These are phyloP conservation scores for Amorphotheca resinae DNA, from an alignment of 495 filamentous ascomycete genomes.

Conservation along the genomic window DNA sequence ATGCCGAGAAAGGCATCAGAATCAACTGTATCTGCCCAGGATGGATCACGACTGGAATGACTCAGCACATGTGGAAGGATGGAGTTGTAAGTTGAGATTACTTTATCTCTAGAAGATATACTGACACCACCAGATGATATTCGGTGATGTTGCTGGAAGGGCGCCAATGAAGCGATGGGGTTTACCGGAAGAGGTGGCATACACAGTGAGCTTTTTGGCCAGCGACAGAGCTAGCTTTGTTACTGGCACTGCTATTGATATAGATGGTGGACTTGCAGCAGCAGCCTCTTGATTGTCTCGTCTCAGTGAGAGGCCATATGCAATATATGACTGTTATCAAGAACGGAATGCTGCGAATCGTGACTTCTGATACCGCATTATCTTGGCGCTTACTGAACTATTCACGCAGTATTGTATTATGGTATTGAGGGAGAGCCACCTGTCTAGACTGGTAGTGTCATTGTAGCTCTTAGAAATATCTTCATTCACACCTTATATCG, in stretches of 20 bases:
- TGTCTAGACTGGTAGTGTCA: too few species aligned
- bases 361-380: too few species aligned
- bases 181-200: slow-evolving; percentile 12
- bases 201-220: slow-evolving; percentile 13
- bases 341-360: too few species aligned
- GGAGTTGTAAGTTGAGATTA: neutral
- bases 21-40: slow-evolving; percentile 63
- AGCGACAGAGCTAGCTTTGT: slow-evolving; percentile 18
- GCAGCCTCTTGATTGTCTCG: too few species aligned
- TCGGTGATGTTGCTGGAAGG: neutral
- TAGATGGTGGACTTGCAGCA: slow-evolving; percentile 20
- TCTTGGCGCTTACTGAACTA: too few species aligned
- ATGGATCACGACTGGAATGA: slow-evolving; percentile 21
- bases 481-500: slow-evolving; percentile 9
- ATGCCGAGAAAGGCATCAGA: slow-evolving; percentile 43
- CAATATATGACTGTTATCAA: too few species aligned
- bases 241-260: slow-evolving; percentile 6
- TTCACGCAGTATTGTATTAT: too few species aligned
- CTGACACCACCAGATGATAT: neutral
- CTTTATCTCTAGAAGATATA: neutral
- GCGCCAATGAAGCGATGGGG: slow-evolving; percentile 17
- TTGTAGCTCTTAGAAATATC: too few species aligned
- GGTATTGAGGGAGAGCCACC: too few species aligned
- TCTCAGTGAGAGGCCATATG: too few species aligned
- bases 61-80: neutral